phyloP scores from a whole-genome alignment of 495 filamentous ascomycete genomes.

The Lepraria neglecta region DNA sequence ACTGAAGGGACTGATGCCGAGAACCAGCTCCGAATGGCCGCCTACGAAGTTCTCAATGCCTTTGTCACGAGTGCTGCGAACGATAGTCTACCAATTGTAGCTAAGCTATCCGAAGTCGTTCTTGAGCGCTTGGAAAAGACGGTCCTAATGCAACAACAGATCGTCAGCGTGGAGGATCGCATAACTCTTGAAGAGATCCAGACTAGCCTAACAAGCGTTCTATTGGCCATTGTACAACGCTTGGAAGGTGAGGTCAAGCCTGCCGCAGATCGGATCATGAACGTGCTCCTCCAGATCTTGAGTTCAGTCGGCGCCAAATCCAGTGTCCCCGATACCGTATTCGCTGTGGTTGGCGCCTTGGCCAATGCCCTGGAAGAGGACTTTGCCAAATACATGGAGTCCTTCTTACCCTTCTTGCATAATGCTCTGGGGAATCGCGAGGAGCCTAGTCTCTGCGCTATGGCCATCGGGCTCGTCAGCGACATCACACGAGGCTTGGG shows the following conservation, averaged over 20 bases:
- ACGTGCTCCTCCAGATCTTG: constrained; percentile 72
- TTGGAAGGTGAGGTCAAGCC: constrained; percentile 87
- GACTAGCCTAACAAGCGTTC: constrained; percentile 83
- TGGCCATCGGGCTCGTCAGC: constrained; percentile 95
- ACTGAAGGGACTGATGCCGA: constrained; percentile 83
- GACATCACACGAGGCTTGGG: constrained; percentile 90
- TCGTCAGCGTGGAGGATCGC: constrained; percentile 92
- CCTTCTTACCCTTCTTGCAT: constrained; percentile 84
- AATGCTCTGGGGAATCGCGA: constrained; percentile 92
- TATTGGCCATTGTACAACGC: constrained; percentile 84
- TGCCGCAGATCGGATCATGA: constrained; percentile 90
- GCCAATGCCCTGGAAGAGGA: constrained; percentile 84
- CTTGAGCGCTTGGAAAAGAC: constrained; percentile 87
- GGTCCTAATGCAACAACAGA: constrained; percentile 82
- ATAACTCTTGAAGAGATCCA: constrained; percentile 96
- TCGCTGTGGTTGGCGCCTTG: constrained; percentile 80
- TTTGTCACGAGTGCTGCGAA: constrained; percentile 86
- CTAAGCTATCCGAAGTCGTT: constrained; percentile 71
- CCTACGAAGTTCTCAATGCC: constrained; percentile 94
- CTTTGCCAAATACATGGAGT: constrained; percentile 94
- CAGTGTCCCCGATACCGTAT: constrained; percentile 87
- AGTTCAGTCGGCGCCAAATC: constrained; percentile 75
- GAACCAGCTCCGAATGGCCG: constrained; percentile 88
- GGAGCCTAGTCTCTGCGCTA: constrained; percentile 84
- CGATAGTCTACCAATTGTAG: constrained; percentile 75